Evolutionary conservation across 768 basidiomycete genomes (phyloP), one percentile per base, ranked within the genome.

Genomic region (Ramaria sp.): DNA sequence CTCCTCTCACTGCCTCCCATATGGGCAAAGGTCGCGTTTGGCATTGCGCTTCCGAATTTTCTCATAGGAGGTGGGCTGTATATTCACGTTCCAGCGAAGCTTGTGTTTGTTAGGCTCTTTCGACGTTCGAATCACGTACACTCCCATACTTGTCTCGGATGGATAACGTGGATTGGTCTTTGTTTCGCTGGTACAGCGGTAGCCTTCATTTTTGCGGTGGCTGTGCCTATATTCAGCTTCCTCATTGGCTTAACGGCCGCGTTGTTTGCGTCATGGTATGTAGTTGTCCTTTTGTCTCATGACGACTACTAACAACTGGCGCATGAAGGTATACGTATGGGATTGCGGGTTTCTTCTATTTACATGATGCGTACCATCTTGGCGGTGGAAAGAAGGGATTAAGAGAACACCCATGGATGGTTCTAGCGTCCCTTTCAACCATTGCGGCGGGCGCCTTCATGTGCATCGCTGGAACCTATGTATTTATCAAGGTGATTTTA

Each of bases 241-340:
- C 66, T 81, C 38, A 77, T 78, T 33, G 76, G 79, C 13, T 75
- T 81, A 59, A 66, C 77, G 12, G 79, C 78, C 9, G 69, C 78
- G 17, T 67, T 80, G 20, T 81, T 81, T 59, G 78, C 79, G 7
- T 72, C 76, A n/a, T 80, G 80, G 78, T 81, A 77, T 62, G 80
- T 79, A 13, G 79, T 79, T 59, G 78, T 78, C 27, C 57, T 76
- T n/a, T 7, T 76, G 77, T 10, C 77, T 78, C 1, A 47, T 56
- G 7, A 54, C 17, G n/a, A 15, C 13, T 20, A 7, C 22, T 4
- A 31, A 24, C 42, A 10, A 4, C 20, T n/a, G 11, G 13, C 7
- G 3, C 7, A 12, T 57, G 22, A 19, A 58, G 61, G 61, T 61
- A 58, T 50, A 61, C 60, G 11, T 61, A 61, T 39, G 61, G 59